A percentile compares a stretch with the other conserved stretches of the same genome.
Evolutionary conservation across 768 basidiomycete species (phyloP).

Genomic region (Mrakia frigida): DNA sequence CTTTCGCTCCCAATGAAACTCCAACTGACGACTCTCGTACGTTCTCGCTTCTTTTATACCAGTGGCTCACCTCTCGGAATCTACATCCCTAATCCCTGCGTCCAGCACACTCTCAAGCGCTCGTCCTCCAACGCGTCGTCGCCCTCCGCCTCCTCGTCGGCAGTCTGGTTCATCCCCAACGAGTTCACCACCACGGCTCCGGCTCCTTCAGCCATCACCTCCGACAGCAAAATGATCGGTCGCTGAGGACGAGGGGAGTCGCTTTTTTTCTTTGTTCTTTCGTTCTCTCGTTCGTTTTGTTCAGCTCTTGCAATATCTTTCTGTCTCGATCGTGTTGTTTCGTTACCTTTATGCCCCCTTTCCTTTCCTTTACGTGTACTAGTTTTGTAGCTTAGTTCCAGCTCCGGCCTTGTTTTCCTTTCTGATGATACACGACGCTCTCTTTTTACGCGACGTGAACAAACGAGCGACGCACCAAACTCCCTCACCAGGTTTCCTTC

Average conservation of each 20-base stretch:
- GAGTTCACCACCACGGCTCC: not conserved
- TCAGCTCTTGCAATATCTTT: not conserved
- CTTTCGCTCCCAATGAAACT: not conserved
- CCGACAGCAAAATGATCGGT: not conserved
- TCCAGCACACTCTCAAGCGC: not conserved
- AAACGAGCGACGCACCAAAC: too few species aligned
- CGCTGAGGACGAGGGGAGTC: not conserved
- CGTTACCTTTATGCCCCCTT: not conserved
- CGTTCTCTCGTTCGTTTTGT: not conserved
- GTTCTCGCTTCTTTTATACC: too few species aligned
- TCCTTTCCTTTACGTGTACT: not conserved
- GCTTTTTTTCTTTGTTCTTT: not conserved
- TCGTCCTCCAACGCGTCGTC: not conserved
- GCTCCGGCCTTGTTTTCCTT: not conserved
- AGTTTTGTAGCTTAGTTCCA: not conserved
- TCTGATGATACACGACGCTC: not conserved
- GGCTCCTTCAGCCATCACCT: too few species aligned
- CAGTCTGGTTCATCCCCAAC: slow-evolving; percentile 6
- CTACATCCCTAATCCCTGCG: not conserved
- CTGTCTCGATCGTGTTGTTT: not conserved
- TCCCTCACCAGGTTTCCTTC: too few species aligned
- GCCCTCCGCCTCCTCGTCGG: not conserved
- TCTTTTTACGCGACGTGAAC: too few species aligned
- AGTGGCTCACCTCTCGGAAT: slow-evolving; percentile 11
- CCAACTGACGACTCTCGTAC: not conserved